Percentiles rank a stretch among this genome's conserved stretches.
phyloP scores from a whole-genome alignment of 225 moss, liverwort and hornwort genomes.

The Antitrichia curtipendula region DNA sequence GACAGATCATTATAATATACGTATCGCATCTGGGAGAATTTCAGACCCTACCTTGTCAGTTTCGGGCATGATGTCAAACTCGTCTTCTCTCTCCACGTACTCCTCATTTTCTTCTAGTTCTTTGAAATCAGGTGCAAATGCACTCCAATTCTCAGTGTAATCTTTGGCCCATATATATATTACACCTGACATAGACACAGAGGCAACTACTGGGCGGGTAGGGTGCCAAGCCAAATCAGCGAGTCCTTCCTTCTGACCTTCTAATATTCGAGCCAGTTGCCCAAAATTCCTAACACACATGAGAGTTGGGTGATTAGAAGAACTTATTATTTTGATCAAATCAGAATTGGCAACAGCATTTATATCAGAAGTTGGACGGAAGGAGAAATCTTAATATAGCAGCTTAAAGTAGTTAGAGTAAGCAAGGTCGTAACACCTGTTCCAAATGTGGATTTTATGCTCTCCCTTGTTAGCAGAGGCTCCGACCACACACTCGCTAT shows the following conservation, averaged over 20 bases:
- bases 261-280: slow-evolving; percentile 92
- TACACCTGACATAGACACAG: slow-evolving; percentile 86
- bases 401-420: background rate
- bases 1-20: background rate
- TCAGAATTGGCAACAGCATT: background rate
- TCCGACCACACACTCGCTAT: slow-evolving; percentile 94
- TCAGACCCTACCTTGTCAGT: slow-evolving; percentile 49
- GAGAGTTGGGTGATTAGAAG: background rate
- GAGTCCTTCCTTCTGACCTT: slow-evolving; percentile 96
- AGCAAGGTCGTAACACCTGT: slow-evolving; percentile 23
- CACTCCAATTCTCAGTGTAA: slow-evolving; percentile 99
- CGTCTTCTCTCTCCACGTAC: slow-evolving; percentile 93
- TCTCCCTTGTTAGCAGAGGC: slow-evolving; percentile 98
- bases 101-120: slow-evolving; percentile 99
- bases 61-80: slow-evolving; percentile 89
- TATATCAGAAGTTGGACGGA: background rate
- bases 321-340: background rate
- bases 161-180: slow-evolving; percentile 99
- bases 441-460: slow-evolving; percentile 99
- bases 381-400: background rate
- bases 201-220: slow-evolving; percentile 92
- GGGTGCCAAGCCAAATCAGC: slow-evolving; percentile 98
- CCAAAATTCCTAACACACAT: slow-evolving; percentile 66
- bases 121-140: slow-evolving; percentile 99
- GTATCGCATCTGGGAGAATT: background rate